Base-by-base conservation (phyloP, 495 filamentous ascomycete species). In the Hypoxylon fragiforme region DNA sequence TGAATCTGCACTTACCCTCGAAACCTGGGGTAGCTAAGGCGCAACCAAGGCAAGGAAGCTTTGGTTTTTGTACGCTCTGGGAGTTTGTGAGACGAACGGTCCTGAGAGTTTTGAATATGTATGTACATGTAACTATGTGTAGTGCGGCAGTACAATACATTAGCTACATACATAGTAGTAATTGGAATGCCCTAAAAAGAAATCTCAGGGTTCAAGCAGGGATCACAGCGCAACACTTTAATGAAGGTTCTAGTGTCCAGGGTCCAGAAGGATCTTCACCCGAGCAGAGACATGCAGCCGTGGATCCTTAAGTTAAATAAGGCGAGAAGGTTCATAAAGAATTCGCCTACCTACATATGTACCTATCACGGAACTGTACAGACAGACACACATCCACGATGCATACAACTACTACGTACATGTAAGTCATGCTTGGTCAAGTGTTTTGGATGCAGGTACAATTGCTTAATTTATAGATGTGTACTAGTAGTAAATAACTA, bases 1-100 rank as follows among this genome's bases (percentile, higher is more conserved):
- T 21, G n/a, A n/a, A 62, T 55, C 51, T 56, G 52, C 52, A 51
- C 11, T 50, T 41, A 51, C 15, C 50, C 41, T 43, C 39, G 44
- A 62, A 62, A 62, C 47, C 58, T 62, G 58, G 58, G 58, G 58
- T 46, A 62, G 28, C 41, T 30, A 51, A 32, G 39, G 47, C 21
- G 41, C 40, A 44, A 31, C 32, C 19, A 44, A 40, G n/a, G 42
- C 45, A 41, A 45, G 12, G n/a, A n/a, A 60, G 50, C 44, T 48
- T 53, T 48, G 35, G 44, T 44, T 54, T 28, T 24, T 30, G 24
- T 35, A 20, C n/a, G 42, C 32, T 34, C 41, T 56, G 50, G 38
- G 57, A 49, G 40, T 50, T 47, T 35, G 34, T 20, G 46, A 51
- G 28, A 52, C 37, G 47, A 32, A 22, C 16, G 42, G 40, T 18